Evolutionary conservation across 345 rosid genomes (phyloP).

Genomic region (Gossypium turneri): DNA sequence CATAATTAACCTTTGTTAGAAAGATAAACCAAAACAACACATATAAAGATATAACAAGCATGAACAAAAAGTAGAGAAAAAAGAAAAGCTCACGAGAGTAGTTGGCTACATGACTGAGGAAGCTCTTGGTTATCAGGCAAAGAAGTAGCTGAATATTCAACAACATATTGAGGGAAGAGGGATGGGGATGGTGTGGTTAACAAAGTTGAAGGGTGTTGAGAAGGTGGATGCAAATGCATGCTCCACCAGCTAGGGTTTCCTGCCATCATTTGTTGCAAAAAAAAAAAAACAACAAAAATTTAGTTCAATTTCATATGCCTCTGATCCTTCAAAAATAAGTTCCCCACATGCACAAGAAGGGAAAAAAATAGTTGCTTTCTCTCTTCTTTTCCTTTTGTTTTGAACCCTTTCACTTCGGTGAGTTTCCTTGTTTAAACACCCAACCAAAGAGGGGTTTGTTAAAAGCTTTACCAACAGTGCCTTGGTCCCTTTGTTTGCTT

Average conservation of each 20-base stretch:
- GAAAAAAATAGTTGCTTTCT: conserved; percentile 8
- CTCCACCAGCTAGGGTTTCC: conserved; percentile 77
- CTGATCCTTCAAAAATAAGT: conserved; percentile 9
- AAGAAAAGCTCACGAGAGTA: conserved; percentile 37
- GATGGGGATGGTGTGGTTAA: conserved; percentile 27
- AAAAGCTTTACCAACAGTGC: conserved; percentile 22
- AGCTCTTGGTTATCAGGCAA: conserved; percentile 36
- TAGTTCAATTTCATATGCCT: conserved; percentile 6
- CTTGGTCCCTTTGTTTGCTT: conserved; percentile 28
- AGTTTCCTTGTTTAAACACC: conserved; percentile 40
- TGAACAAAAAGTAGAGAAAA: neutral
- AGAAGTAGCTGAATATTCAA: conserved; percentile 43
- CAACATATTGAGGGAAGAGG: conserved; percentile 32
- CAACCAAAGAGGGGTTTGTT: conserved; percentile 41
- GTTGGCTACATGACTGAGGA: conserved; percentile 63
- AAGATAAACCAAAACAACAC: neutral
- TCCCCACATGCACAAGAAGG: conserved; percentile 4
- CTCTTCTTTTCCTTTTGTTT: conserved; percentile 27
- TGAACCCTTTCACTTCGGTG: conserved; percentile 28
- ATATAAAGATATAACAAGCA: neutral
- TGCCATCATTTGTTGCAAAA: conserved; percentile 47
- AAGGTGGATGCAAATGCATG: conserved; percentile 55
- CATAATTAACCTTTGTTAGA: neutral
- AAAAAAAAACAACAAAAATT: neutral
- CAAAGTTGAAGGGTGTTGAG: conserved; percentile 36